Conservation (phyloP, 306 rosid genomes). For the Alnus glutinosa region DNA sequence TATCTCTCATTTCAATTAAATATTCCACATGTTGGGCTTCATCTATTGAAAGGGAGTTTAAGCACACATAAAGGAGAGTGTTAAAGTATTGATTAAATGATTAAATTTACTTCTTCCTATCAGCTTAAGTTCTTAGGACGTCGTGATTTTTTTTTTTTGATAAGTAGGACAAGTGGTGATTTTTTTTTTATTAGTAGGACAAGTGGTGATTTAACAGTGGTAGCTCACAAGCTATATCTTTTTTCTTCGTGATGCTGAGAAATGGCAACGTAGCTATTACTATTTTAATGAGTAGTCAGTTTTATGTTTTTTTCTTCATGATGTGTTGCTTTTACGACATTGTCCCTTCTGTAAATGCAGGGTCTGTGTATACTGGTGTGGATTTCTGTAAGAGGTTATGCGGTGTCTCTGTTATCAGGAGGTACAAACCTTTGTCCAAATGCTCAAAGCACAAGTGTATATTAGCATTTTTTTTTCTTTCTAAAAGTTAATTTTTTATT, state of each 20-base stretch:
- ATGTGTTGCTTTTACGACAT: constrained; percentile 11
- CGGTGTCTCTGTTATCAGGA: constrained; percentile 90
- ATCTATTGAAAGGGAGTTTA: too few species aligned
- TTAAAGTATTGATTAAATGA: too few species aligned
- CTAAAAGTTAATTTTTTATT: constrained; percentile 1
- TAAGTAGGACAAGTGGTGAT: too few species aligned
- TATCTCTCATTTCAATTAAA: too few species aligned
- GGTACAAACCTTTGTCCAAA: constrained; percentile 50
- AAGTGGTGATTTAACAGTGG: not conserved
- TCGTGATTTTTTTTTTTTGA: too few species aligned
- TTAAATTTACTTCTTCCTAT: too few species aligned
- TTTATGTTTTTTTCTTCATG: not conserved
- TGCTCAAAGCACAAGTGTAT: constrained; percentile 1
- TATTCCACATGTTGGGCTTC: too few species aligned
- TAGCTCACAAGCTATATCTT: not conserved
- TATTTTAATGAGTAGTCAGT: not conserved
- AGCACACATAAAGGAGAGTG: too few species aligned
- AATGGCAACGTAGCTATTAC: not conserved
- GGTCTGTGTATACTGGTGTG: constrained; percentile 89
- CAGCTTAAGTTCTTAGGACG: too few species aligned
- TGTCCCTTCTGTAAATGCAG: constrained; percentile 45
- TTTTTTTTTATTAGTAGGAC: too few species aligned
- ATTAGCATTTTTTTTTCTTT: constrained; percentile 7
- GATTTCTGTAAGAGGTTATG: constrained; percentile 98
- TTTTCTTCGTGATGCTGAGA: not conserved